Conservation (phyloP, 805 yeast species). For the Cyberlindnera xylosilytica region DNA sequence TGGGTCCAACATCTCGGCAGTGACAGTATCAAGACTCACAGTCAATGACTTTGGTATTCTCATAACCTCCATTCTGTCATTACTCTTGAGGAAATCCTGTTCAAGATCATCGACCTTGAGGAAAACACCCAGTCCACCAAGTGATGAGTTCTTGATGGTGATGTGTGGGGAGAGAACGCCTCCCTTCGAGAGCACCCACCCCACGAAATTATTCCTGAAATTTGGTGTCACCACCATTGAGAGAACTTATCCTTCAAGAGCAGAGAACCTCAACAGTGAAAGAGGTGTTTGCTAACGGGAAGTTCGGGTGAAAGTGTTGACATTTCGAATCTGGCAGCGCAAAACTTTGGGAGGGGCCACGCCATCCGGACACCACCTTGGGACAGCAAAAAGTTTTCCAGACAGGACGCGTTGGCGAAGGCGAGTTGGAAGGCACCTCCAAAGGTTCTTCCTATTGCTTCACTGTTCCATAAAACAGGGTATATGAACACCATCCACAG, state of each 20-base stretch:
- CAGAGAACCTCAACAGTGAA: too few relatives aligned
- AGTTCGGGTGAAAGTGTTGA: too few relatives aligned
- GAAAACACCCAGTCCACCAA: slow-evolving; percentile 39
- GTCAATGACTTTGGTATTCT: slow-evolving; percentile 35
- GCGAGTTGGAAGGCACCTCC: neutral
- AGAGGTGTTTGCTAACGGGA: too few relatives aligned
- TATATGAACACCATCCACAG: neutral
- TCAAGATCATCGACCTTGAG: slow-evolving; percentile 9
- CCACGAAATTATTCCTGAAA: slow-evolving; percentile 14
- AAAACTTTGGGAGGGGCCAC: too few relatives aligned
- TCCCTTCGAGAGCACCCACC: slow-evolving; percentile 16
- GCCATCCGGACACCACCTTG: neutral
- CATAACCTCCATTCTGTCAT: slow-evolving; percentile 31
- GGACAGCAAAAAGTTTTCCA: neutral
- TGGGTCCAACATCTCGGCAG: slow-evolving; percentile 15
- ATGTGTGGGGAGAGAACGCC: slow-evolving; percentile 10
- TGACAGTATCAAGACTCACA: slow-evolving; percentile 32
- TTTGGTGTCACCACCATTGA: slow-evolving; percentile 7
- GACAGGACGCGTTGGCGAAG: too few relatives aligned
- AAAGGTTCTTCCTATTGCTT: too few relatives aligned
- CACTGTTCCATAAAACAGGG: neutral
- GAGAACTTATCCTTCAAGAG: too few relatives aligned
- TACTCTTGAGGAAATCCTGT: neutral
- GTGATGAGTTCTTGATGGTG: slow-evolving; percentile 23
- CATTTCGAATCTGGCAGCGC: too few relatives aligned